A percentile compares a stretch with the other conserved stretches of the same genome.
phyloP scores from a whole-genome alignment of 768 basidiomycete genomes.

The Trametes cubensis region DNA sequence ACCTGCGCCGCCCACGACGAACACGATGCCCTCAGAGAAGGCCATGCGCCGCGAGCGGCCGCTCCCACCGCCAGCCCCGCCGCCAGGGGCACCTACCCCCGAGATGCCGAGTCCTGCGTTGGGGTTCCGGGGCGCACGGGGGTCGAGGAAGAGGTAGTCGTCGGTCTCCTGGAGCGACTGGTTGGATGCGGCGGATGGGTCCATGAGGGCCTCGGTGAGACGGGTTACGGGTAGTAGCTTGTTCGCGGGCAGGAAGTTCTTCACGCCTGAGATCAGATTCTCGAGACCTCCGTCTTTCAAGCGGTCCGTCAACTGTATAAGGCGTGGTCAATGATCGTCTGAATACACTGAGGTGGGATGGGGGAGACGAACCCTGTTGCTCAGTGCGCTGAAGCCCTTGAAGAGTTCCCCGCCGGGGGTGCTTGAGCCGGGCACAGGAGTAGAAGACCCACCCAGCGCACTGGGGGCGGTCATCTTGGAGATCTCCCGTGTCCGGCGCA shows the following conservation, averaged over 20 bases:
- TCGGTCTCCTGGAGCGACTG: slow-evolving; percentile 96
- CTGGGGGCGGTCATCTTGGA: slow-evolving; percentile 85
- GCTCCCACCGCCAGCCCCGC: slow-evolving; percentile 32
- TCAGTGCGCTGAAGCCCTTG: slow-evolving; percentile 90
- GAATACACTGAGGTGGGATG: not conserved
- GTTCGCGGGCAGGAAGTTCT: slow-evolving; percentile 94
- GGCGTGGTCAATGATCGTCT: not conserved
- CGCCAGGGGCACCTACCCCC: slow-evolving; percentile 41
- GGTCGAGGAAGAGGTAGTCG: slow-evolving; percentile 93
- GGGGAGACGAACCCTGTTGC: slow-evolving; percentile 68
- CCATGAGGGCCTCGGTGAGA: slow-evolving; percentile 95
- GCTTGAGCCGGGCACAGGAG: slow-evolving; percentile 64
- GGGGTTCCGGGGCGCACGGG: slow-evolving; percentile 67
- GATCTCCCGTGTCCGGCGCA: slow-evolving; percentile 88
- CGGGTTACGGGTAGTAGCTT: slow-evolving; percentile 93
- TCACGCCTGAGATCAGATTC: slow-evolving; percentile 95
- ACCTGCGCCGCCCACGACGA: slow-evolving; percentile 94
- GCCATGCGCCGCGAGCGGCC: slow-evolving; percentile 64
- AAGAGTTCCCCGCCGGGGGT: slow-evolving; percentile 86
- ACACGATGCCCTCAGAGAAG: slow-evolving; percentile 87
- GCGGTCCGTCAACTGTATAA: slow-evolving; percentile 81
- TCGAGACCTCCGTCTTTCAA: slow-evolving; percentile 96
- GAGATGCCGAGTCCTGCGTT: slow-evolving; percentile 48
- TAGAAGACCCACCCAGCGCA: slow-evolving; percentile 59
- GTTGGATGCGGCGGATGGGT: slow-evolving; percentile 90